Evolutionary conservation across 768 basidiomycete species (phyloP).

Genomic region (Strobilomyces dryophilus): DNA sequence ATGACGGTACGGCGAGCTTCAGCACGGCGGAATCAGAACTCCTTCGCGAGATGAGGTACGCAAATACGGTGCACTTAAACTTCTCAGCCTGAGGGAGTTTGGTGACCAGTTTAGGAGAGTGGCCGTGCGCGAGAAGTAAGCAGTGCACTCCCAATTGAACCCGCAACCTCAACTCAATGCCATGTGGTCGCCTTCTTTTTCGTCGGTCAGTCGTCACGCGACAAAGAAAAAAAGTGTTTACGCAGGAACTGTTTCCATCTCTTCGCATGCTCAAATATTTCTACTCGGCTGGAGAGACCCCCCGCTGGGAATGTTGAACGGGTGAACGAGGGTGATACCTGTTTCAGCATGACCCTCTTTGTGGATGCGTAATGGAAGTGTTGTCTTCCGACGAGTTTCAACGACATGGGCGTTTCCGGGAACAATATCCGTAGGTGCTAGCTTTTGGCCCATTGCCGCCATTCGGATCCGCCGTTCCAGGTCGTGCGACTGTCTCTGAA

Average conservation of each 20-base stretch:
- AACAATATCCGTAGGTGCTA: constrained; percentile 14
- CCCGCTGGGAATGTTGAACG: constrained; percentile 21
- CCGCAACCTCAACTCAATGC: neutral
- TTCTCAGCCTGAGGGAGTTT: constrained; percentile 10
- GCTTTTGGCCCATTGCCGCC: constrained; percentile 7
- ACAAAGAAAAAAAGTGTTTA: constrained; percentile 4
- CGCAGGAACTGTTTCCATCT: constrained; percentile 8
- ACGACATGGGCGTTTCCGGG: constrained; percentile 25
- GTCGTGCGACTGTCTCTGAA: constrained; percentile 29
- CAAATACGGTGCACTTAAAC: neutral
- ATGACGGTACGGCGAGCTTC: constrained; percentile 5
- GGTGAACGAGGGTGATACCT: constrained; percentile 21
- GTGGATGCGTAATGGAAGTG: constrained; percentile 31
- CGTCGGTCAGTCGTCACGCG: neutral
- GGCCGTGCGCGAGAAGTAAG: neutral
- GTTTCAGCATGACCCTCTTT: constrained; percentile 27
- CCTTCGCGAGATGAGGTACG: constrained; percentile 22
- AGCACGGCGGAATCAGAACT: neutral
- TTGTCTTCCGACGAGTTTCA: constrained; percentile 28
- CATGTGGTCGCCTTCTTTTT: neutral
- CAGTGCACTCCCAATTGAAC: constrained; percentile 6
- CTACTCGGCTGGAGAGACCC: constrained; percentile 17
- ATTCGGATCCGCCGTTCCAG: constrained; percentile 19
- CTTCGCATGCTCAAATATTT: constrained; percentile 24
- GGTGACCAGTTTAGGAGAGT: constrained; percentile 12